These are phyloP conservation scores for Fusarium sp. DNA, from an alignment of 2,329 filamentous ascomycete genomes.

Conservation along the genomic window DNA sequence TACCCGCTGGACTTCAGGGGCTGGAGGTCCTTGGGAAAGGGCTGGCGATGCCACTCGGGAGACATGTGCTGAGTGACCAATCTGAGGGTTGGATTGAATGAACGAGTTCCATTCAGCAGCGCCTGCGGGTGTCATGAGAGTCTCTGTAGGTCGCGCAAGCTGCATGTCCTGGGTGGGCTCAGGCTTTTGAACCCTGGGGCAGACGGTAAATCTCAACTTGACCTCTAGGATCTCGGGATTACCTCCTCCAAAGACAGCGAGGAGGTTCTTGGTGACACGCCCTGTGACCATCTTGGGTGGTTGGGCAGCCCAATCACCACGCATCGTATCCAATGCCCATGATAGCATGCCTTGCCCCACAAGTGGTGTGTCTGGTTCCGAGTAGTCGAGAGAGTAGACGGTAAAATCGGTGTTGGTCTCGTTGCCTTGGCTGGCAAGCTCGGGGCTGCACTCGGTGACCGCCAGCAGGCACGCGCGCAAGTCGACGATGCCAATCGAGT, in stretches of 20 bases:
- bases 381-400: conserved; percentile 97
- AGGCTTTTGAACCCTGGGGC: conserved; percentile 67
- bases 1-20: conserved; percentile 50
- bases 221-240: conserved; percentile 92
- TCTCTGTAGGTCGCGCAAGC: conserved; percentile 44
- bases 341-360: conserved; percentile 97
- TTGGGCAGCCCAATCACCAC: conserved; percentile 57
- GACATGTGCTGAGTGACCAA: conserved; percentile 52
- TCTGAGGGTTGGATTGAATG: conserved; percentile 75
- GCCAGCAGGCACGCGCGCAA: conserved; percentile 88
- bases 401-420: conserved; percentile 93
- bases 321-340: conserved; percentile 71
- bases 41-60: conserved; percentile 53
- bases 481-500: conserved; percentile 87
- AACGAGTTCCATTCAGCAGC: conserved; percentile 83
- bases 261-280: conserved; percentile 85
- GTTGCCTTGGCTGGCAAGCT: conserved; percentile 75
- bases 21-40: conserved; percentile 48
- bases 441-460: conserved; percentile 82
- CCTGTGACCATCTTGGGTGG: conserved; percentile 85
- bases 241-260: conserved; percentile 86
- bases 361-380: conserved; percentile 90
- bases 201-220: conserved; percentile 85
- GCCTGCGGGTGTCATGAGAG: conserved; percentile 66
- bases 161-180: conserved; percentile 42